Evolutionary conservation across 495 filamentous ascomycete species (phyloP).

Genomic region (Daldinia grandis): DNA sequence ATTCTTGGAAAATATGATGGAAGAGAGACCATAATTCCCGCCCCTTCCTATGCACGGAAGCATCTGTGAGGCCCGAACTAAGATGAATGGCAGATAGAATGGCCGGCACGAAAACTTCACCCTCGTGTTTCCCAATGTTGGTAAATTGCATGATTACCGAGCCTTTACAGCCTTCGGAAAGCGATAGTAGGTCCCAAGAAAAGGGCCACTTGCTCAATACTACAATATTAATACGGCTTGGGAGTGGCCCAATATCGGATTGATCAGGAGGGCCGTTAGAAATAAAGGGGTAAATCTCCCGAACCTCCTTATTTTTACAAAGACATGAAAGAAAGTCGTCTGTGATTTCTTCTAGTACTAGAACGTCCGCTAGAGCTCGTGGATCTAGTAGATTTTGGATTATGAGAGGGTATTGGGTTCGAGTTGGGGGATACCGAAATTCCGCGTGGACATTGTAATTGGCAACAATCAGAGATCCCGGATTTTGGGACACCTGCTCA

Average conservation of each 20-base stretch:
- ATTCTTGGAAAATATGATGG: conserved; percentile 48
- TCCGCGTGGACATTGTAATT: conserved; percentile 68
- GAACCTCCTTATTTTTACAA: conserved; percentile 55
- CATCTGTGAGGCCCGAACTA: conserved; percentile 61
- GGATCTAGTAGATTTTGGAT: conserved; percentile 54
- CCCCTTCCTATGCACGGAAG: conserved; percentile 59
- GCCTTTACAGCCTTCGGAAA: conserved; percentile 60
- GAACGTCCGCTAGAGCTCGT: conserved; percentile 51
- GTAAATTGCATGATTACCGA: conserved; percentile 55
- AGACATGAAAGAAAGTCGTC: conserved; percentile 63
- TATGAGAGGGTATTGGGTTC: conserved; percentile 59
- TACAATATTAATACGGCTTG: conserved; percentile 62
- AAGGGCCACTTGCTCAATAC: conserved; percentile 61
- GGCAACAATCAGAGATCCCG: conserved; percentile 50
- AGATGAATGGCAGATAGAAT: conserved; percentile 64
- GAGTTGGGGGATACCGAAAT: conserved; percentile 56
- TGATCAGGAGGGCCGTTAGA: conserved; percentile 61
- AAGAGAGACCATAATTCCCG: conserved; percentile 56
- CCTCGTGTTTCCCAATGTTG: conserved; percentile 43
- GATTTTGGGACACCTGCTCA: conserved; percentile 2
- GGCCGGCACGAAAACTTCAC: conserved; percentile 37
- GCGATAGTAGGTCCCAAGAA: conserved; percentile 57
- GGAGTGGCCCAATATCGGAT: conserved; percentile 57
- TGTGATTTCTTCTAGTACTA: conserved; percentile 68
- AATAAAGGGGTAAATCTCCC: conserved; percentile 56